These are phyloP conservation scores for Fusarium sp. DNA, from an alignment of 2,329 filamentous ascomycete genomes.

Conservation along the genomic window DNA sequence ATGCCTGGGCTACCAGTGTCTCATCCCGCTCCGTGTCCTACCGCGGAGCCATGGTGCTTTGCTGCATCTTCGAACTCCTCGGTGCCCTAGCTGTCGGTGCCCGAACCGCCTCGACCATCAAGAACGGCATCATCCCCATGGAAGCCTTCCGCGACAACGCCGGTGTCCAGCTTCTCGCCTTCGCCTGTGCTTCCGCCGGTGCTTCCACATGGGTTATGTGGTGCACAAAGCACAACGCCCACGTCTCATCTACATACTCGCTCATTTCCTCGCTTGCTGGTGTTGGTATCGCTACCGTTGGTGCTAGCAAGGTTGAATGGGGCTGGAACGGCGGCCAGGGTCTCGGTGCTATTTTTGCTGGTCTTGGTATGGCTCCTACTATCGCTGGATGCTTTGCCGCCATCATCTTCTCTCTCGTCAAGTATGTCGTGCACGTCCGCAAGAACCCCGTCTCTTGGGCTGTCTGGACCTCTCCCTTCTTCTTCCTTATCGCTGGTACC, in stretches of 20 bases:
- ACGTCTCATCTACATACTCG: conserved; percentile 79
- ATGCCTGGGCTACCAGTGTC: conserved; percentile 84
- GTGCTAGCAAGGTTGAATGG: conserved; percentile 73
- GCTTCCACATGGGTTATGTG: conserved; percentile 83
- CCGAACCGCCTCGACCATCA: conserved; percentile 81
- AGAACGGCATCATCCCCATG: conserved; percentile 78
- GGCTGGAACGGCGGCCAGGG: conserved; percentile 77
- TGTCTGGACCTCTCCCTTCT: conserved; percentile 78
- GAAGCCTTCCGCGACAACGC: conserved; percentile 69
- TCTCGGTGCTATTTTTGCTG: conserved; percentile 78
- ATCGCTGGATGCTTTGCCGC: conserved; percentile 75
- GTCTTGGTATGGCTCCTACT: conserved; percentile 76
- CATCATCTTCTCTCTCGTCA: conserved; percentile 76
- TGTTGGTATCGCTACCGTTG: conserved; percentile 76
- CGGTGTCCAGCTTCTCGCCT: conserved; percentile 76
- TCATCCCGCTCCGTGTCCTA: conserved; percentile 82
- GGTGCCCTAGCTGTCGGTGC: conserved; percentile 76
- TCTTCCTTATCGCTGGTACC: conserved; percentile 80
- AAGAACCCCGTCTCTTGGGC: conserved; percentile 79
- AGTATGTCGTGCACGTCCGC: conserved; percentile 74
- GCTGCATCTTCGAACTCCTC: conserved; percentile 75
- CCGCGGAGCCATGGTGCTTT: conserved; percentile 74
- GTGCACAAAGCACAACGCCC: conserved; percentile 79
- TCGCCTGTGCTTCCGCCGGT: conserved; percentile 72
- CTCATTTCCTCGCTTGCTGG: conserved; percentile 76